A percentile compares a stretch with the other conserved stretches of the same genome.
Conservation (phyloP, 1,284 basidiomycete species). For the Moesziomyces sp. region DNA sequence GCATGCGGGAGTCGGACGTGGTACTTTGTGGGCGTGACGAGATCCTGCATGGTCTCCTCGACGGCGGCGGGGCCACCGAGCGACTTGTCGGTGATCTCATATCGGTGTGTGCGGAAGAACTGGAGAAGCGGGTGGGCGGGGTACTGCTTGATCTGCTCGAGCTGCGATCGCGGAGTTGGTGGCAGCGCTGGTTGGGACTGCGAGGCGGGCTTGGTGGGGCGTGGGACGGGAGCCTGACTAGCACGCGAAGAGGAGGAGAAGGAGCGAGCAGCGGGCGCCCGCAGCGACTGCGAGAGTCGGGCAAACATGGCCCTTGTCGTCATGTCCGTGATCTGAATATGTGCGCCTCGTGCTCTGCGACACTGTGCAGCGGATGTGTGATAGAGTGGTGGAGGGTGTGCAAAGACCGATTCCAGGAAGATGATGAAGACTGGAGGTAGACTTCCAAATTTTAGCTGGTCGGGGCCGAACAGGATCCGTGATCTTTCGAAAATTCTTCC, state of each 20-base stretch:
- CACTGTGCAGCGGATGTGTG: no score
- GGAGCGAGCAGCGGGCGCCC: conserved; percentile 18
- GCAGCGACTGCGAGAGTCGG: conserved; percentile 31
- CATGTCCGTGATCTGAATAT: conserved; percentile 13
- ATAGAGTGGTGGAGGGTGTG: no score
- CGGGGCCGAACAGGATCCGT: no score
- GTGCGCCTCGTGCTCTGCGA: background rate
- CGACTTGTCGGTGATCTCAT: conserved; percentile 33
- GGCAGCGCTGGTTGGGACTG: conserved; percentile 29
- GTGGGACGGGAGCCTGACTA: conserved; percentile 34
- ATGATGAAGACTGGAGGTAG: no score
- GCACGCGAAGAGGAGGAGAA: conserved; percentile 32
- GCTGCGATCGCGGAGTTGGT: conserved; percentile 25
- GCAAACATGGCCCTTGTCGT: conserved; percentile 15
- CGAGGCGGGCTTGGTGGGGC: conserved; percentile 40
- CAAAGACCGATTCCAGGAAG: no score
- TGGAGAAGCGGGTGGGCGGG: conserved; percentile 62
- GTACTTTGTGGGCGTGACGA: conserved; percentile 15
- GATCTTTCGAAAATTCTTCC: no score
- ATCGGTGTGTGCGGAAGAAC: conserved; percentile 54
- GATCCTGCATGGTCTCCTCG: conserved; percentile 26
- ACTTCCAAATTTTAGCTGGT: no score
- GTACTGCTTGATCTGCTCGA: conserved; percentile 50
- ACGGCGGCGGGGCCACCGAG: conserved; percentile 31
- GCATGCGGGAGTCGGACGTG: conserved; percentile 46